These are phyloP conservation scores for Cryptococcus hybrid DNA, from an alignment of 1,284 basidiomycete species.

Conservation along the genomic window DNA sequence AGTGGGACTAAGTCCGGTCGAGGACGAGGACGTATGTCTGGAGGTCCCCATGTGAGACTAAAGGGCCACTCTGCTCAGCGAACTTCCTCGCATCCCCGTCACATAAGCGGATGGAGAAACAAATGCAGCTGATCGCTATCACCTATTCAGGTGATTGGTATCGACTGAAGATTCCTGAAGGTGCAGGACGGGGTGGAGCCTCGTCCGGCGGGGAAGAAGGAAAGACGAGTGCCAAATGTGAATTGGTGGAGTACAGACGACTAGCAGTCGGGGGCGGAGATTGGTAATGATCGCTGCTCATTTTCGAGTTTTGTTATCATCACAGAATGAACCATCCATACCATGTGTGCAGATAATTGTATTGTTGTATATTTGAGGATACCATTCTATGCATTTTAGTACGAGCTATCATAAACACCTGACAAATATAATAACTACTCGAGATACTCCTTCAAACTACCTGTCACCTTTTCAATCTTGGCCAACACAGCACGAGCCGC, in stretches of 20 bases:
- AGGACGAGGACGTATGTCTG: neutral
- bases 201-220: constrained; percentile 4
- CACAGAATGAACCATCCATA: no score
- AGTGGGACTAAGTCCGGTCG: neutral
- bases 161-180: constrained; percentile 67
- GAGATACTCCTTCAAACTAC: constrained; percentile 50
- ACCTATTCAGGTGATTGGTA: constrained; percentile 94
- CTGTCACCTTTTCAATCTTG: constrained; percentile 51
- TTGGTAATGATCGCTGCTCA: constrained; percentile 22
- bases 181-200: constrained; percentile 2
- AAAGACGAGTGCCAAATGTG: constrained; percentile 24
- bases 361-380: neutral
- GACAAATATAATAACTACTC: constrained; percentile 22
- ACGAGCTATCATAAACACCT: neutral
- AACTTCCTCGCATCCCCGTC: neutral
- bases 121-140: constrained; percentile 76
- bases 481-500: constrained; percentile 49
- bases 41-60: neutral
- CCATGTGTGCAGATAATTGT: neutral
- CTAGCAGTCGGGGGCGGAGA: constrained; percentile 42
- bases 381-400: neutral
- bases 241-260: constrained; percentile 45
- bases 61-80: neutral
- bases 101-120: constrained; percentile 34
- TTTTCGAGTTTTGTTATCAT: neutral